A percentile compares a stretch with the other conserved stretches of the same genome.
Evolutionary conservation across 1,284 basidiomycete genomes (phyloP).

Genomic region (Ganoderma leucocontextum): DNA sequence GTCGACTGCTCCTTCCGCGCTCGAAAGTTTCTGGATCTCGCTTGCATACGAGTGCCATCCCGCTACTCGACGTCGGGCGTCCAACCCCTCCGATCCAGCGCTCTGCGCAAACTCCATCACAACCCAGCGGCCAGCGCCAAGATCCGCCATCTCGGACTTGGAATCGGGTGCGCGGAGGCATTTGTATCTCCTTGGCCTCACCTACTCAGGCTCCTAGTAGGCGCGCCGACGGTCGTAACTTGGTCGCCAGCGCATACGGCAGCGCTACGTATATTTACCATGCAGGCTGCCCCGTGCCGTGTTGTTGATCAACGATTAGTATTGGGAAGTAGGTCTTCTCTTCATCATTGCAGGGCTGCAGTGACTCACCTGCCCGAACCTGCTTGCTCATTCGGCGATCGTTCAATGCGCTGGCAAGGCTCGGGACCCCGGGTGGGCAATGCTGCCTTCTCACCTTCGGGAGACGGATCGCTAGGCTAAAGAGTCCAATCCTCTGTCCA

Average conservation of each 20-base stretch:
- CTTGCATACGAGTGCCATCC: constrained; percentile 1
- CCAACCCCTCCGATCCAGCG: constrained; percentile 14
- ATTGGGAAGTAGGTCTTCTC: not conserved
- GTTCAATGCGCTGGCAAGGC: not conserved
- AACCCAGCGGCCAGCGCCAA: constrained; percentile 20
- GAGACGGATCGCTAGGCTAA: not conserved
- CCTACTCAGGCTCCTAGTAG: no score
- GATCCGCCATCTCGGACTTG: constrained; percentile 16
- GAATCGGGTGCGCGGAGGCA: constrained; percentile 7
- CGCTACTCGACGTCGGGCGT: constrained; percentile 10
- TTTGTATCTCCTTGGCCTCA: not conserved
- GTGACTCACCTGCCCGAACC: constrained; percentile 2
- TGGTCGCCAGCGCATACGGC: constrained; percentile 6
- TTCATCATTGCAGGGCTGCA: no score
- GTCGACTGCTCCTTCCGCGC: not conserved
- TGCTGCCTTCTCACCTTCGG: not conserved
- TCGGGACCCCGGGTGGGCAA: not conserved
- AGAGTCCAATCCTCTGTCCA: not conserved
- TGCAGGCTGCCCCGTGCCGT: not conserved
- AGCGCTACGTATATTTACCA: not conserved
- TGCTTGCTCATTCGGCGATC: not conserved
- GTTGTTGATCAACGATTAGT: no score
- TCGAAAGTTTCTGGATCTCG: not conserved
- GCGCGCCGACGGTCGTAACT: no score
- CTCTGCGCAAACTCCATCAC: constrained; percentile 4